Base-by-base conservation (phyloP, 2,329 filamentous ascomycete species). In the Ophiostoma novo-ulmi region DNA sequence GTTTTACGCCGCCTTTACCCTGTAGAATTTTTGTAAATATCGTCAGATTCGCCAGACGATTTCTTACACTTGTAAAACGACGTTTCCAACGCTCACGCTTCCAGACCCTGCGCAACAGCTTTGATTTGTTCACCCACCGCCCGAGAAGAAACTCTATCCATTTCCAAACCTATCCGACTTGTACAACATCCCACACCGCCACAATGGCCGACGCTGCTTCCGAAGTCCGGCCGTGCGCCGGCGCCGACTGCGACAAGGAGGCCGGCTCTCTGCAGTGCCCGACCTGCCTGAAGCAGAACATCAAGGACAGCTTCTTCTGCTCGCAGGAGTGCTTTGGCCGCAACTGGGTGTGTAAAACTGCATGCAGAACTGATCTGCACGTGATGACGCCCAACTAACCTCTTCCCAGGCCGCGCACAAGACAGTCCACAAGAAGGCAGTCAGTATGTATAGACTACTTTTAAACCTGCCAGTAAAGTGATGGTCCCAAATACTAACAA, bases 321-420 rank as follows among this genome's bases (percentile, higher is more conserved):
- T 93, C 93, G 38, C 95, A 99, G 80, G 95, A 98, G 76, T 99
- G 95, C 84, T 99, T 99, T 83, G 98, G 97, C 85, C 90, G 89
- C 80, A 99, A 93, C 84, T 99, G 95, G 95, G 95, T 98, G 20
- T 1, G 68, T 64, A 14, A 0, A 58, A 31, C 11, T 20, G 13
- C 39, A 13, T 11, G 6, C 36, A n/a, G 3, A 35, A 63, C 11
- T 55, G 36, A 61, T 20, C 35, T 61, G 11, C 67, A 58, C n/a
- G 52, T 17, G 22, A 69, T 22, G n/a, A 55, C 52, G 20, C 52
- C 20, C 17, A n/a, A 14, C 63, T 22, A 65, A 65, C 10, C 11
- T 41, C 35, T 35, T 13, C 10, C 14, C 61, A 97, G 94, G 84
- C 82, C 79, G 88, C 89, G 73, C 94, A 98, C 83, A 98, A 97